phyloP scores from a whole-genome alignment of 1,284 basidiomycete genomes.

The Paramarasmius palmivorus region DNA sequence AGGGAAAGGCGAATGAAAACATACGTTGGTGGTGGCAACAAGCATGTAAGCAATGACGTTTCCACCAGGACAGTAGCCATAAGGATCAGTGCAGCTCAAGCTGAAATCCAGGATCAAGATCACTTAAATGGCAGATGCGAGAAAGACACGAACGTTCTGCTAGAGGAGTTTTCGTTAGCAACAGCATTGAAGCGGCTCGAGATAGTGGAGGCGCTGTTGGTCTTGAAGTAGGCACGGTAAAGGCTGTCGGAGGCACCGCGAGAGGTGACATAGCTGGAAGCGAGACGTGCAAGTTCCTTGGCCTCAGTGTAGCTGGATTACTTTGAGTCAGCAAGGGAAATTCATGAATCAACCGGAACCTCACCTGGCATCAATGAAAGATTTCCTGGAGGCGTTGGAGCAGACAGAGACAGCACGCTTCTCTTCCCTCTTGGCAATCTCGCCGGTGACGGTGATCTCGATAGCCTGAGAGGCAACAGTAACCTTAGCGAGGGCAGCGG shows the following conservation, averaged over 20 bases:
- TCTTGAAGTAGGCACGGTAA: constrained; percentile 19
- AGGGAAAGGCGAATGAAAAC: neutral
- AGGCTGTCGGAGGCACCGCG: constrained; percentile 15
- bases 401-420: constrained; percentile 36
- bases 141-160: constrained; percentile 13
- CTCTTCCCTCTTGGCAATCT: no score
- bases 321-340: neutral
- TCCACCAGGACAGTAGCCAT: constrained; percentile 15
- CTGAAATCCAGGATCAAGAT: constrained; percentile 5
- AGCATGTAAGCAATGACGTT: constrained; percentile 21
- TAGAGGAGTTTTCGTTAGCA: constrained; percentile 16
- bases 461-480: no score
- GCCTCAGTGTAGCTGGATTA: constrained; percentile 17
- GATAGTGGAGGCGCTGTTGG: constrained; percentile 11
- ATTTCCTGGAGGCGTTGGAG: constrained; percentile 25
- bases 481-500: no score
- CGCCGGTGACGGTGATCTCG: no score
- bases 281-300: constrained; percentile 14
- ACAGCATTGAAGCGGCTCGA: constrained; percentile 14
- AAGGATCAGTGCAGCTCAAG: constrained; percentile 20
- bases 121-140: neutral
- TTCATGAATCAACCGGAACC: neutral
- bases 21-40: constrained; percentile 19
- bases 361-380: constrained; percentile 36
- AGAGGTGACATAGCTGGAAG: constrained; percentile 16